Evolutionary conservation across 495 filamentous ascomycete genomes (phyloP).

Genomic region (Podospora sp.): DNA sequence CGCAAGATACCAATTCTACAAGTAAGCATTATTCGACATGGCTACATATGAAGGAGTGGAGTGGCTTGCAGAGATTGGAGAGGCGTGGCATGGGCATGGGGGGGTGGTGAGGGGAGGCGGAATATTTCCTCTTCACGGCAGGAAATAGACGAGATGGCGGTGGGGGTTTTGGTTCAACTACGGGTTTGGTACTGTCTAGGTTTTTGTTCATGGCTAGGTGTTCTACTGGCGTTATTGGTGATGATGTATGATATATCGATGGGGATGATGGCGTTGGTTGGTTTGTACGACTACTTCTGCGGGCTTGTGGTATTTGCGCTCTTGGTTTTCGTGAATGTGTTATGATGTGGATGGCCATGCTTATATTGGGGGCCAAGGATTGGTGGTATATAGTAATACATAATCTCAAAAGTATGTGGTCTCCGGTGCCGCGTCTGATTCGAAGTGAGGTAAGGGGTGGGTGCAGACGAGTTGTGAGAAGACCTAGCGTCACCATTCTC

Average conservation of each 20-base stretch:
- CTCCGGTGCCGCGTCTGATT: no score
- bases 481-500: no score
- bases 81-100: not conserved
- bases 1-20: not conserved
- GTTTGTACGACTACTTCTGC: not conserved
- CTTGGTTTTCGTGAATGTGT: not conserved
- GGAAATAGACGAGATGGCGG: not conserved
- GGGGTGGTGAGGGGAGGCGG: not conserved
- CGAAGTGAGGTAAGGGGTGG: no score
- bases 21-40: not conserved
- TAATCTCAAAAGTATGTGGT: not conserved
- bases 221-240: not conserved
- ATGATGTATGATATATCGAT: conserved; percentile 5
- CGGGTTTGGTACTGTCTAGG: not conserved
- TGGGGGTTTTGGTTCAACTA: not conserved
- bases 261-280: not conserved
- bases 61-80: not conserved
- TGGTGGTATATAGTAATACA: not conserved
- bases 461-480: no score
- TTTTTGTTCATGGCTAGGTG: not conserved
- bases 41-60: not conserved
- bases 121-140: not conserved
- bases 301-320: not conserved
- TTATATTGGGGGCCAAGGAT: not conserved
- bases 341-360: conserved; percentile 3